Evolutionary conservation across 176 grass and related monocot species (phyloP).

Genomic region (Avena sativa): DNA sequence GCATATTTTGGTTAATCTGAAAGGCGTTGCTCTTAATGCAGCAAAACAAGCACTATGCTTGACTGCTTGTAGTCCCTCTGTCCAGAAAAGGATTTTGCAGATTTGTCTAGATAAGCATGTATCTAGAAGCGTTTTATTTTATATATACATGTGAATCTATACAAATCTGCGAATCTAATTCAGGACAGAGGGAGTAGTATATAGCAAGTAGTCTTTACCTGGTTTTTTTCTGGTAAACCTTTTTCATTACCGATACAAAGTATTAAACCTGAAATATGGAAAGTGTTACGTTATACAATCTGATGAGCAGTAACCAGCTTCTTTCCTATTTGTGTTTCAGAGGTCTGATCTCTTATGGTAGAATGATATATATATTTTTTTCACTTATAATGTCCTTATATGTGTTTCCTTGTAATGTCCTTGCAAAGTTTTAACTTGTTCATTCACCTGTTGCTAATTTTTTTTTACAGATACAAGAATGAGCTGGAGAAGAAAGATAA

Average conservation of each 20-base stretch:
- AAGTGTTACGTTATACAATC: neutral
- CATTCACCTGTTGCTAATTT: neutral
- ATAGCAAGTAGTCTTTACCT: neutral
- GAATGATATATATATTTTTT: neutral
- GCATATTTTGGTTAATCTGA: neutral
- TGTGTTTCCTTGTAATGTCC: neutral
- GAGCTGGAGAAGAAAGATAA: constrained; percentile 78
- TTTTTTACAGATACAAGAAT: constrained; percentile 77
- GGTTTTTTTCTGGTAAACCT: neutral
- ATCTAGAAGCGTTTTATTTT: too few relatives aligned
- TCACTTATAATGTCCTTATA: neutral
- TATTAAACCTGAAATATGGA: neutral
- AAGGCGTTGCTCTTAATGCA: neutral
- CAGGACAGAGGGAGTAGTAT: too few relatives aligned
- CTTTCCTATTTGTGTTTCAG: neutral
- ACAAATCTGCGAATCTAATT: too few relatives aligned
- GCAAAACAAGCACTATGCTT: neutral
- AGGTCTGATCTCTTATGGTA: neutral
- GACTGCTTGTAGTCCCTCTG: neutral
- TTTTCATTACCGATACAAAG: neutral
- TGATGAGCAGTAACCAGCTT: neutral
- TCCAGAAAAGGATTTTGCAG: too few relatives aligned
- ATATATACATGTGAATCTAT: too few relatives aligned
- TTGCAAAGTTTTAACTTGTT: constrained; percentile 7
- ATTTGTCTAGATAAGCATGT: too few relatives aligned